phyloP scores from a whole-genome alignment of 148 eudicot species.

The Spergularia marina region DNA sequence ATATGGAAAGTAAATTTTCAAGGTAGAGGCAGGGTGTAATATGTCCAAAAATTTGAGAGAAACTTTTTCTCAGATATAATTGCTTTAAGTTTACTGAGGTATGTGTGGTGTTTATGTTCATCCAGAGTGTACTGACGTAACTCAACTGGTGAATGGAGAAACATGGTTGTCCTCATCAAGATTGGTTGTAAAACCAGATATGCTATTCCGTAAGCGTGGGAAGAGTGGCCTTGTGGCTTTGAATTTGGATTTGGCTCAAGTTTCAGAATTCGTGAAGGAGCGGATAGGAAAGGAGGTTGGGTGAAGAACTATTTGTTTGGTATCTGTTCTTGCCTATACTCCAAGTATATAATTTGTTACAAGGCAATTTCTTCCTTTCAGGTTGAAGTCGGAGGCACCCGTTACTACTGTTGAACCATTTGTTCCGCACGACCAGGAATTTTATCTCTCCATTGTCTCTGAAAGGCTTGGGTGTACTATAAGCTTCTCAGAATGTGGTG shows the following conservation, averaged over 20 bases:
- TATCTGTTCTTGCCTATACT: neutral
- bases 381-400: slow-evolving; percentile 74
- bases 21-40: no score
- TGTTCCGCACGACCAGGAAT: slow-evolving; percentile 73
- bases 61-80: neutral
- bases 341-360: neutral
- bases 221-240: slow-evolving; percentile 80
- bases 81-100: neutral
- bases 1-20: no score
- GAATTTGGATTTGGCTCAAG: slow-evolving; percentile 78
- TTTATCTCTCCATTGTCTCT: slow-evolving; percentile 67
- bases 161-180: slow-evolving; percentile 74
- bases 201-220: slow-evolving; percentile 89
- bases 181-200: slow-evolving; percentile 81
- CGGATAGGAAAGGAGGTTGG: slow-evolving; percentile 70
- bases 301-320: neutral
- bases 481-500: slow-evolving; percentile 90
- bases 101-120: slow-evolving; percentile 1
- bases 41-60: neutral
- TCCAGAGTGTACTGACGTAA: slow-evolving; percentile 59
- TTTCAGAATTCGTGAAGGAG: slow-evolving; percentile 68
- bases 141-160: slow-evolving; percentile 50
- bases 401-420: slow-evolving; percentile 82
- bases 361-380: slow-evolving; percentile 22
- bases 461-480: slow-evolving; percentile 69